These are phyloP conservation scores for Kluyveromyces nonfermentans DNA, from an alignment of 805 yeast genomes.

Conservation along the genomic window DNA sequence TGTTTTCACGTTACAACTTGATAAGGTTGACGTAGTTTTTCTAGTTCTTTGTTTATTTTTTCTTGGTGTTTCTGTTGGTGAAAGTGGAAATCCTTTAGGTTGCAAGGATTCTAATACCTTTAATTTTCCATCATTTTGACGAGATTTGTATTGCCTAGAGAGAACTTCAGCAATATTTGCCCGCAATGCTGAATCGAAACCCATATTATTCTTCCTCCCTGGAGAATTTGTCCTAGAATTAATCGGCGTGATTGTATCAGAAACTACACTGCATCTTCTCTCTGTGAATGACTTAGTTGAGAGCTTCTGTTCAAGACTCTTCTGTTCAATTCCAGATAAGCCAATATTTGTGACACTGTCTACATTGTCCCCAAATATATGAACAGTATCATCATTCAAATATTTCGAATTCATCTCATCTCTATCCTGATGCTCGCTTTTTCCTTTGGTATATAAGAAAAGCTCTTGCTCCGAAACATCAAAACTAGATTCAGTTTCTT, in stretches of 20 bases:
- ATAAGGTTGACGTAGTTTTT: background rate
- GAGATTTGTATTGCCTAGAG: background rate
- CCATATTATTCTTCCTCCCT: background rate
- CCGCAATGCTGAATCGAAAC: background rate
- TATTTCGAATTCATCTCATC: background rate
- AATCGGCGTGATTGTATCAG: slow-evolving; percentile 2
- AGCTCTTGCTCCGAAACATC: background rate
- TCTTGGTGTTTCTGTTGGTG: background rate
- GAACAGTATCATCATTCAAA: background rate
- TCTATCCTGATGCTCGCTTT: background rate
- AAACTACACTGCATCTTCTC: background rate
- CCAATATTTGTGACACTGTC: no score
- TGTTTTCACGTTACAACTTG: background rate
- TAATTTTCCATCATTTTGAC: background rate
- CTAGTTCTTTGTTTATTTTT: background rate
- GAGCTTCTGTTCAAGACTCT: background rate
- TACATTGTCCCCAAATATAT: background rate
- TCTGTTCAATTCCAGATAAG: no score
- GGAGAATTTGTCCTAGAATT: slow-evolving; percentile 1
- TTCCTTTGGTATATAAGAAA: background rate
- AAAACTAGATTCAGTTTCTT: background rate
- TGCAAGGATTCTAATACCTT: background rate
- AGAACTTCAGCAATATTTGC: background rate
- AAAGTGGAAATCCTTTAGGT: background rate
- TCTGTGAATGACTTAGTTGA: background rate